These are phyloP conservation scores for Solanum hybrid DNA, from an alignment of 305 asterid species.

Conservation along the genomic window DNA sequence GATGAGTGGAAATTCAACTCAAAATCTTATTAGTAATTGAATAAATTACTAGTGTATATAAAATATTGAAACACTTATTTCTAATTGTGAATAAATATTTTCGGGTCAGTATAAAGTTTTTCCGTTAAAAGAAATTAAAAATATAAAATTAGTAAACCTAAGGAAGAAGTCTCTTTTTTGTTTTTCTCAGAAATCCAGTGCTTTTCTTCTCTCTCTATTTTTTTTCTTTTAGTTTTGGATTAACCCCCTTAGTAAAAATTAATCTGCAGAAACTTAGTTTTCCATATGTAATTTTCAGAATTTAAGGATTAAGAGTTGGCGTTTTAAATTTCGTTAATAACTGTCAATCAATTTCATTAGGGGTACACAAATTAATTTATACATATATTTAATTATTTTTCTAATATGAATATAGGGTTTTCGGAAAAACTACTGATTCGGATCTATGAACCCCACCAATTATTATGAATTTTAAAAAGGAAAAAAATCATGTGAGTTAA, in stretches of 20 bases:
- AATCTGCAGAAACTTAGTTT: background rate
- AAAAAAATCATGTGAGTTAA: background rate
- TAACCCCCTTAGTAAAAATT: background rate
- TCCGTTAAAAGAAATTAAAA: background rate
- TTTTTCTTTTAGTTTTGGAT: background rate
- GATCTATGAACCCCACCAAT: too few relatives aligned
- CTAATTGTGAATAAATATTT: background rate
- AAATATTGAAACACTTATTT: background rate
- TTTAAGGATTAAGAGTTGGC: background rate
- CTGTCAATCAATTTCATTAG: fast-evolving
- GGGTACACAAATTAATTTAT: too few relatives aligned
- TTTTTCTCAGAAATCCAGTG: background rate
- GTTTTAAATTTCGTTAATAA: too few relatives aligned
- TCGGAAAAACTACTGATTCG: too few relatives aligned
- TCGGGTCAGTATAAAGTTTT: background rate
- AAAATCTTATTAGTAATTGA: background rate
- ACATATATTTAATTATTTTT: too few relatives aligned
- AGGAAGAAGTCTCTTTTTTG: too few relatives aligned
- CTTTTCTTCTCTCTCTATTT: background rate
- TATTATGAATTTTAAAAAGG: background rate
- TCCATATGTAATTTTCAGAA: background rate
- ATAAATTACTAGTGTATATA: background rate
- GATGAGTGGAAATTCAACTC: background rate
- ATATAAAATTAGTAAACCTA: background rate
- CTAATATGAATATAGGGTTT: too few relatives aligned